Percentiles rank a stretch among this genome's conserved stretches.
Conservation (phyloP, 1,139 yeast species). For the Pichia kudriavzevii region DNA sequence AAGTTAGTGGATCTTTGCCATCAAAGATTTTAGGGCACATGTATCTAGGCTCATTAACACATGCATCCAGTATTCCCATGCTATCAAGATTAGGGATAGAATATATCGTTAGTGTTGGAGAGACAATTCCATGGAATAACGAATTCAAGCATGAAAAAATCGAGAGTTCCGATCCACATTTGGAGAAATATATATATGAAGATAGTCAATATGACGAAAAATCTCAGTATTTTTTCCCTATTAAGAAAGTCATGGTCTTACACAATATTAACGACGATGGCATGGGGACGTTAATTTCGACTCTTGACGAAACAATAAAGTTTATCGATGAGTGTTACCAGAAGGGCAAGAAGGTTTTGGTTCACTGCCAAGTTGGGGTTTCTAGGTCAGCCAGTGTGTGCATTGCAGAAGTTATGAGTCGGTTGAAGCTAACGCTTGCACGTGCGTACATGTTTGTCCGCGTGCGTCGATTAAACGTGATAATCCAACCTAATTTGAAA, state of each 20-base stretch:
- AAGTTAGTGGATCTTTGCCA: conserved; percentile 52
- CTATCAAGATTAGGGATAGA: conserved; percentile 60
- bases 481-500: conserved; percentile 83
- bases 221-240: conserved; percentile 29
- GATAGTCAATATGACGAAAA: conserved; percentile 17
- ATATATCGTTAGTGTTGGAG: conserved; percentile 83
- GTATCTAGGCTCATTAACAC: conserved; percentile 77
- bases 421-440: conserved; percentile 55
- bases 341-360: conserved; percentile 46
- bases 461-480: conserved; percentile 77
- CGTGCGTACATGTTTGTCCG: conserved; percentile 76
- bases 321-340: conserved; percentile 36
- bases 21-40: conserved; percentile 73
- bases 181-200: conserved; percentile 23
- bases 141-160: conserved; percentile 19
- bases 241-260: conserved; percentile 35
- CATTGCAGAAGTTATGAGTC: conserved; percentile 82
- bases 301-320: conserved; percentile 34
- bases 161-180: conserved; percentile 22
- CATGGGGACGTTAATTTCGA: conserved; percentile 36
- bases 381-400: conserved; percentile 86
- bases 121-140: conserved; percentile 57
- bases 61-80: conserved; percentile 68
- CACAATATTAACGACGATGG: conserved; percentile 45
- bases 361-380: conserved; percentile 89